Evolutionary conservation across 768 basidiomycete genomes (phyloP), one percentile per base, ranked within the genome.

Genomic region (Suillus brevipes): DNA sequence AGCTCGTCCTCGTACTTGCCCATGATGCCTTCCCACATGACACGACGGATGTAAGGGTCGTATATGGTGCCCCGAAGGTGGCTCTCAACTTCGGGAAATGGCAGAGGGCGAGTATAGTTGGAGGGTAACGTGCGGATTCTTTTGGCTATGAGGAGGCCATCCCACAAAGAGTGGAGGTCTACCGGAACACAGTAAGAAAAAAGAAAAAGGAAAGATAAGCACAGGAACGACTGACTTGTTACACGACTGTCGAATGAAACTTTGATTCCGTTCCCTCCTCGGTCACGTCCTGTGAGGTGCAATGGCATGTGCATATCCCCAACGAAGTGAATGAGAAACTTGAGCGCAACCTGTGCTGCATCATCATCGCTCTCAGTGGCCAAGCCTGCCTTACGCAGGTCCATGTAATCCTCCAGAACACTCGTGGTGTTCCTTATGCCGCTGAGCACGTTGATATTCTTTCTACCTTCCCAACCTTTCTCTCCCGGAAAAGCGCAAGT

Each of bases 291-390:
- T 0, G 91, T 91, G 43, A 99, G 83, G 75, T 99, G 97, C 62
- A 99, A 79, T 6, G 97, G 97, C 84, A 91, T 89, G 71, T 97
- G 97, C 83, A 97, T 82, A 74, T 98, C 97, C 0, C 97, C 95
- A 13, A 97, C 62, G 70, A 94, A 98, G 76, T 99, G 97, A 37
- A 96, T 85, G 38, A 99, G 80, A 80, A 97, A 99, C 75, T 92
- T 91, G 70, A 98, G 81, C 2, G 97, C 92, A 70, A 94, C 91
- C 71, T 89, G 87, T 2, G 88, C 88, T 13, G 73, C 76, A 6
- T 66, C 75, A 18, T 78, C 76, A 2, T 71, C 55, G 12, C 65
- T 64, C n/a, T 36, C 64, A 6, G 3, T 31, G 3, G 42, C 28
- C 45, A 49, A 28, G 5, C 63, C 67, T 2, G 50, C 66, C 20